Base-by-base conservation (phyloP, 1,139 yeast genomes). In the Lizanozyma gosingica region DNA sequence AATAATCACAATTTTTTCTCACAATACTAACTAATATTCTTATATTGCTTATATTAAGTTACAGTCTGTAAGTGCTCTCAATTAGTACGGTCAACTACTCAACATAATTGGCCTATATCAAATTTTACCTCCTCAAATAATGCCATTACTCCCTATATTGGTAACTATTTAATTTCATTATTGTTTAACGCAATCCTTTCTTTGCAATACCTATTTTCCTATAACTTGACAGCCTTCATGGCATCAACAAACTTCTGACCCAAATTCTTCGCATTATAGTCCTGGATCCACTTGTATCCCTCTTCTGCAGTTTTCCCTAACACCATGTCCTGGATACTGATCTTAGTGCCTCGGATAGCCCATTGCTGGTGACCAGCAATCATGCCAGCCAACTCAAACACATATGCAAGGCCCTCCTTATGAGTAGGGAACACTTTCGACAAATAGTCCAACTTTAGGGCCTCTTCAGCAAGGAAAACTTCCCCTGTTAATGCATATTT, bases 331-430 rank as follows among this genome's bases (percentile, higher is more conserved):
- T 80, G 79, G 47, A 83, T 55, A 41, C 73, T 59, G 41, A 64
- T 65, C 59, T 84, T 83, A 14, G 86, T 76, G 18, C 92, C 94
- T 46, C 59, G 68, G 36, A 83, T 66, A 16, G 87, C 87, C 63
- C 84, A 80, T 9, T 67, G 71, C 33, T 71, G 67, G 55, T 72
- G 66, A 3, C 49, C 46, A 36, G 73, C 69, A 37, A 84, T 77
- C 14, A 55, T 57, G n/a, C 45, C 47, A 0, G 83, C 94, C 39
- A 80, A 52, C 29, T 64, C 63, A 33, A 64, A 46, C 18, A 84
- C 83, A 35, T 64, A 59, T 8, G 62, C 62, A 18, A 81, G 47
- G 0, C 83, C 86, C 1, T 62, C 59, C 11, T 72, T 69, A 47
- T 74, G 67, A 44, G 71, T 69, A 0, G 71, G 71, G 18, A 60